These are phyloP conservation scores for Takakia lepidozioides DNA, from an alignment of 225 moss, liverwort and hornwort species.

Conservation along the genomic window DNA sequence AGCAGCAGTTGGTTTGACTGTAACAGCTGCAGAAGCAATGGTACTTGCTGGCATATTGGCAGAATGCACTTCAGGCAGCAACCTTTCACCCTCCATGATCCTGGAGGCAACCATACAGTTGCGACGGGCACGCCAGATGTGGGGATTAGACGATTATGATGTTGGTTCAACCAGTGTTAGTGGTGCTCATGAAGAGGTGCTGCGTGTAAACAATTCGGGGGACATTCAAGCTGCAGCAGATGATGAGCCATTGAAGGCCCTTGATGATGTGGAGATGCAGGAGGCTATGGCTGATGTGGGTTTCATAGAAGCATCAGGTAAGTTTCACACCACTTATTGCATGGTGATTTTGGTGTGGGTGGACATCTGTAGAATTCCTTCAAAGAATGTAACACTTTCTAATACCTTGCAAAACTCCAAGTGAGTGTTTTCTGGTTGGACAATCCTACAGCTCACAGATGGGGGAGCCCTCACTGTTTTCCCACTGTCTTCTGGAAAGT, in stretches of 20 bases:
- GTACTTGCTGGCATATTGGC: slow-evolving; percentile 15
- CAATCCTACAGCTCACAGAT: no score
- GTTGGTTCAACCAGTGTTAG: slow-evolving; percentile 1
- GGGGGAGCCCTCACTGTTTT: no score
- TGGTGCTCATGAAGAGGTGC: neutral
- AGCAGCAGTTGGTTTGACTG: slow-evolving; percentile 14
- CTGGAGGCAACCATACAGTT: slow-evolving; percentile 23
- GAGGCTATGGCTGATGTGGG: slow-evolving; percentile 23
- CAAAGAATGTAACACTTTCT: no score
- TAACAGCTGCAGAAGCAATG: slow-evolving; percentile 24
- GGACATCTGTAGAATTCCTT: no score
- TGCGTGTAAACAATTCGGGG: no score
- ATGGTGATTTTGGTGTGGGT: no score
- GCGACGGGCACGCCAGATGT: slow-evolving; percentile 14
- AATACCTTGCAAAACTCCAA: no score
- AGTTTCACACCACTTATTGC: neutral
- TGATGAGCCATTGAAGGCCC: neutral
- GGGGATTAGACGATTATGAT: slow-evolving; percentile 19
- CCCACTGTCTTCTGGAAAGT: no score
- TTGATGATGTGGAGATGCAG: slow-evolving; percentile 11
- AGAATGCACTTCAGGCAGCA: neutral
- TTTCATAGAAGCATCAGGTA: slow-evolving; percentile 5
- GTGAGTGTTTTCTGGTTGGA: no score
- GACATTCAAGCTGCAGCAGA: neutral
- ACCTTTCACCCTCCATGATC: neutral